Conservation (phyloP, 2,329 filamentous ascomycete genomes). For the Annulohypoxylon truncatum region DNA sequence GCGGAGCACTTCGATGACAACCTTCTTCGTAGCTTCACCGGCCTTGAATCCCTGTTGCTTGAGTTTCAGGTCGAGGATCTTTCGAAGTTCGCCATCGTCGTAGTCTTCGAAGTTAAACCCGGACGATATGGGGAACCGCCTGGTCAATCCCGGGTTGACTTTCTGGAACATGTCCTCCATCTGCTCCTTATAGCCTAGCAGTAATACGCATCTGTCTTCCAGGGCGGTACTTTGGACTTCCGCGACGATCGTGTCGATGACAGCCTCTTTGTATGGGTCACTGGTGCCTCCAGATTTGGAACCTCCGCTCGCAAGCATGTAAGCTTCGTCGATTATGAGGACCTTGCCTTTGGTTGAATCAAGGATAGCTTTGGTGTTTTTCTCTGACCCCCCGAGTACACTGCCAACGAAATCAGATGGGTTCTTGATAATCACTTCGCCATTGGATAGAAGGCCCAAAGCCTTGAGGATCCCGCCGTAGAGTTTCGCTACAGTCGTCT, state of each 20-base stretch:
- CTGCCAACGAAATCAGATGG: conserved; percentile 78
- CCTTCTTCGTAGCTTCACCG: conserved; percentile 62
- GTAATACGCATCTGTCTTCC: conserved; percentile 77
- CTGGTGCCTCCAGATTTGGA: conserved; percentile 43
- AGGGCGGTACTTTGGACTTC: conserved; percentile 76
- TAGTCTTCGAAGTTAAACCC: conserved; percentile 80
- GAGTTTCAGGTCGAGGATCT: conserved; percentile 73
- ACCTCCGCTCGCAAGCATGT: conserved; percentile 66
- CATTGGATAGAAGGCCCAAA: conserved; percentile 53
- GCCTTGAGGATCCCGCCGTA: conserved; percentile 48
- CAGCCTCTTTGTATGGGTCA: conserved; percentile 68
- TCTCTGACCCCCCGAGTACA: conserved; percentile 73
- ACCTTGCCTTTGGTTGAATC: conserved; percentile 76
- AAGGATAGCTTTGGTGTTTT: conserved; percentile 77
- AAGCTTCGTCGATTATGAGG: conserved; percentile 83
- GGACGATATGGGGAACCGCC: conserved; percentile 72
- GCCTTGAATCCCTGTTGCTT: conserved; percentile 64
- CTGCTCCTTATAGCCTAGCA: conserved; percentile 76
- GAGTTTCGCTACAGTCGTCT: conserved; percentile 49
- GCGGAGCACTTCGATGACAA: conserved; percentile 69
- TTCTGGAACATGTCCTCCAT: conserved; percentile 81
- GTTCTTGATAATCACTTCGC: conserved; percentile 73
- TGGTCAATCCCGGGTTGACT: conserved; percentile 74
- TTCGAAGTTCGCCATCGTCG: conserved; percentile 63
- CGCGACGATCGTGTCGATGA: conserved; percentile 79